Base-by-base conservation (phyloP, 495 filamentous ascomycete species). In the Aspergillus ostianus region DNA sequence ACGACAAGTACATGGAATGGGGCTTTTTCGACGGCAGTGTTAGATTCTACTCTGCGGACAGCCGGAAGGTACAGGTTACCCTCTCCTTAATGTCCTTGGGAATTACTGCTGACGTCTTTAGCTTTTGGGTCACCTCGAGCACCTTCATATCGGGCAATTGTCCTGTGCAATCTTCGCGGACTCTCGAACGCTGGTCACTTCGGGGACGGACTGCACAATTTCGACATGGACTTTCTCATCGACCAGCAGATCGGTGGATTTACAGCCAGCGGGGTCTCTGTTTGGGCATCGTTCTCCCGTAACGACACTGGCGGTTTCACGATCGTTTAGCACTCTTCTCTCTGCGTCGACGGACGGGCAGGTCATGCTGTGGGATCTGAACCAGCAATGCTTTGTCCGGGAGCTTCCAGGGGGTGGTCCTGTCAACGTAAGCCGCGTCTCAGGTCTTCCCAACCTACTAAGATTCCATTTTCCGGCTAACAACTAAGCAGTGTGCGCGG, bases 1-100 rank as follows among this genome's bases (percentile, higher is more conserved):
- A 90, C 61, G 93, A 98, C 67, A 91, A 92, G 64, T 97, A 89
- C 62, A 82, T 98, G 71, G 92, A 97, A 73, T 97, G 93, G 94
- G 94, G 92, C 1, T 98, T 94, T 68, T 87, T 91, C 7, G 94
- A 98, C 76, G 90, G 89, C 62, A 92, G 90, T 66, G 84, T 98
- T 7, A 86, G 94, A 10, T 98, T 97, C 77, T 97, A 90, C 71
- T 81, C 86, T 41, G 82, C 86, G 51, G 92, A 94, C 53, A 89
- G 83, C 57, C 84, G 86, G 67, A 90, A 87, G 72, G 78, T 85
- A 70, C 55, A 65, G 18, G 27, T 53, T 13, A 10, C 1, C 15
- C 13, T 53, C 19, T 44, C 19, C 17, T 41, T 32, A 7, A 21
- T 32, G 13, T 18, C 57, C 6, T 32, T 15, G 6, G 20, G 7